Evolutionary conservation across 371 early-diverging fungal species (phyloP).

Genomic region (Capniomyces stellatus): DNA sequence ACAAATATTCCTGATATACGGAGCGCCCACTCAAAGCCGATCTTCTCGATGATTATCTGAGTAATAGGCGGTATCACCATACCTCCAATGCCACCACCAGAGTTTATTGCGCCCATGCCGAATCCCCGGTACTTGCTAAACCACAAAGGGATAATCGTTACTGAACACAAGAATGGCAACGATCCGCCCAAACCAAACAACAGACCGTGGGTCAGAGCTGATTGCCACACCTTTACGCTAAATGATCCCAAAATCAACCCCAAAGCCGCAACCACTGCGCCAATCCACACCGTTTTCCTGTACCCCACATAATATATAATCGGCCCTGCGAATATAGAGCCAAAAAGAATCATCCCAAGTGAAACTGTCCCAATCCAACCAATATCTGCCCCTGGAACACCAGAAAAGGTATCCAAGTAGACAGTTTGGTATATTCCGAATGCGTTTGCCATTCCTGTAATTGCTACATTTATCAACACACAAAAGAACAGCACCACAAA

Average conservation of each 20-base stretch:
- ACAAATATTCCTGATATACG: conserved; percentile 22
- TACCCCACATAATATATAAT: conserved; percentile 24
- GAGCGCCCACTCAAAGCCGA: conserved; percentile 27
- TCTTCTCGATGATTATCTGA: conserved; percentile 14
- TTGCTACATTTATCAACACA: neutral
- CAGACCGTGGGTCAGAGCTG: conserved; percentile 47
- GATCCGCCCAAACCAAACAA: conserved; percentile 45
- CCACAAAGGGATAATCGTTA: conserved; percentile 50
- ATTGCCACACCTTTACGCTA: conserved; percentile 31
- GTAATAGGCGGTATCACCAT: conserved; percentile 32
- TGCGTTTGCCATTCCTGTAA: conserved; percentile 24
- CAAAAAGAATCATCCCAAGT: conserved; percentile 22
- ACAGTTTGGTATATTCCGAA: conserved; percentile 28
- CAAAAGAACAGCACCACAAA: neutral
- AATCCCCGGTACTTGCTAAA: conserved; percentile 48
- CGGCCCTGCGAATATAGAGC: conserved; percentile 23
- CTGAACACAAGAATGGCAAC: conserved; percentile 33
- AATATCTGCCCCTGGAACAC: conserved; percentile 18
- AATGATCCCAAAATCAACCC: conserved; percentile 27
- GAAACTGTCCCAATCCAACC: conserved; percentile 30
- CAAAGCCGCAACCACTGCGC: conserved; percentile 22
- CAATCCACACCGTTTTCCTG: conserved; percentile 21
- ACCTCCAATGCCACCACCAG: conserved; percentile 59
- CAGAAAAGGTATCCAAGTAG: conserved; percentile 22
- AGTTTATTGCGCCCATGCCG: conserved; percentile 48